phyloP scores from a whole-genome alignment of 139 green algal genomes.

The Chlorella vulgaris region DNA sequence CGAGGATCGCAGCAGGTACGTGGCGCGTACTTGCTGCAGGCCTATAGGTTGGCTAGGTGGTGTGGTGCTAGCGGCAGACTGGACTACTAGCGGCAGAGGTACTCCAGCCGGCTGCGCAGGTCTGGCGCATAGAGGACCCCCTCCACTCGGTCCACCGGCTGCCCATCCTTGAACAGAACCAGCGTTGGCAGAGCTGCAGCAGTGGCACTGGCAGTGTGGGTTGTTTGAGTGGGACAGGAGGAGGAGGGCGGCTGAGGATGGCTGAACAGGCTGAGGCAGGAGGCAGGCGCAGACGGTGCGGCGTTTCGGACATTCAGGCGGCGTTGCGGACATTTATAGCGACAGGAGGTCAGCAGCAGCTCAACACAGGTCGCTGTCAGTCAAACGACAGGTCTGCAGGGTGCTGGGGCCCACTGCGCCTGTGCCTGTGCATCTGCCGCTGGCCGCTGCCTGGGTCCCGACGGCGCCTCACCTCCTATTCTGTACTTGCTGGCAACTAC shows the following conservation, averaged over 20 bases:
- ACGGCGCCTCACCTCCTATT: conserved; percentile 42
- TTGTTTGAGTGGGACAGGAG: neutral
- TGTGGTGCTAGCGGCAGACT: too few species aligned
- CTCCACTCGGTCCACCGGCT: conserved; percentile 68
- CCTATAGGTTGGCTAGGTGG: too few species aligned
- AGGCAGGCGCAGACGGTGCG: too few species aligned
- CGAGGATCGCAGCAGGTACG: too few species aligned
- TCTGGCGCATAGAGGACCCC: conserved; percentile 31
- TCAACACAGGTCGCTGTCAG: too few species aligned
- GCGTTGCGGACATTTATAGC: too few species aligned
- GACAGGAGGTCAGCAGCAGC: too few species aligned
- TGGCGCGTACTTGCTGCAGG: too few species aligned
- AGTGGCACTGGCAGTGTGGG: neutral
- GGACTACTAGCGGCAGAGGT: neutral
- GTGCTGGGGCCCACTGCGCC: too few species aligned
- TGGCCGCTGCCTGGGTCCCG: neutral
- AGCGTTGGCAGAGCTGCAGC: conserved; percentile 71
- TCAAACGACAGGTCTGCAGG: too few species aligned
- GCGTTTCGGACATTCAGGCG: too few species aligned
- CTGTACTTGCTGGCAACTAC: conserved; percentile 61
- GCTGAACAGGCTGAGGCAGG: too few species aligned
- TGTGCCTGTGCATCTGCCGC: neutral
- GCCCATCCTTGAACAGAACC: conserved; percentile 70
- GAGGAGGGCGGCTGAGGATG: neutral
- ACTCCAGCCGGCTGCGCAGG: neutral